Evolutionary conservation across 1,284 basidiomycete species (phyloP).

Genomic region (Sporisorium reilianum): DNA sequence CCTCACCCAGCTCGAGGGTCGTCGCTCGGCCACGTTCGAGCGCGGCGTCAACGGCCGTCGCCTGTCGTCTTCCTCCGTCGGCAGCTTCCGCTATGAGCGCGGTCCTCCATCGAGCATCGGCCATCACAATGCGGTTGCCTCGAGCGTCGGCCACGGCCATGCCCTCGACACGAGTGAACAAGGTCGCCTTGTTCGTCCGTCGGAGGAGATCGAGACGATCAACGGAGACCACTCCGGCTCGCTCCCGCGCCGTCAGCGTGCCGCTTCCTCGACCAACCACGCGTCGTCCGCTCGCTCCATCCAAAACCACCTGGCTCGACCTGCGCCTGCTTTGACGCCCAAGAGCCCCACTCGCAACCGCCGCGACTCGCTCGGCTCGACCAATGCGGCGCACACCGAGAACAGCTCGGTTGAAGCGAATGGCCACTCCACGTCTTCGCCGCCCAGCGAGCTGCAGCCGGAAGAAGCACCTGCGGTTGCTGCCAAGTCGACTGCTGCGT

Average conservation of each 20-base stretch:
- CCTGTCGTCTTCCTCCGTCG: slow-evolving; percentile 35
- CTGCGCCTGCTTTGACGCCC: slow-evolving; percentile 26
- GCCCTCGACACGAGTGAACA: slow-evolving; percentile 11
- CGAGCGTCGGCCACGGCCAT: slow-evolving; percentile 33
- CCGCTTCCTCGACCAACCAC: slow-evolving; percentile 24
- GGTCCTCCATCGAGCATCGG: slow-evolving; percentile 53
- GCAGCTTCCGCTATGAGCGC: slow-evolving; percentile 47
- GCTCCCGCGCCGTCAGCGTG: slow-evolving; percentile 22
- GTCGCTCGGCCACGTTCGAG: slow-evolving; percentile 54
- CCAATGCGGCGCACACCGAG: slow-evolving; percentile 15
- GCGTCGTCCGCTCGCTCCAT: slow-evolving; percentile 13
- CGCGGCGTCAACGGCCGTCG: slow-evolving; percentile 41
- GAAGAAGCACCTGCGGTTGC: background rate
- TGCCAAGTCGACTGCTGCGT: slow-evolving; percentile 2
- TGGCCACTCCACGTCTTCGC: slow-evolving; percentile 22
- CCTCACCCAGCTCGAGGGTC: slow-evolving; percentile 59
- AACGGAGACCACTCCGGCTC: slow-evolving; percentile 18
- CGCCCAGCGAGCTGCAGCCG: slow-evolving; percentile 14
- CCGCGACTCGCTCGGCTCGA: slow-evolving; percentile 21
- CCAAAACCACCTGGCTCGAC: slow-evolving; percentile 15
- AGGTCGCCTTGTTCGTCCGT: background rate
- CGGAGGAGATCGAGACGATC: slow-evolving; percentile 49
- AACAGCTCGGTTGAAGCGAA: slow-evolving; percentile 33
- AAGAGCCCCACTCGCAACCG: slow-evolving; percentile 29
- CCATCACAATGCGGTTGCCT: slow-evolving; percentile 42